Conservation (phyloP, 371 early-diverging fungal species). For the Apophysomyces sp. region DNA sequence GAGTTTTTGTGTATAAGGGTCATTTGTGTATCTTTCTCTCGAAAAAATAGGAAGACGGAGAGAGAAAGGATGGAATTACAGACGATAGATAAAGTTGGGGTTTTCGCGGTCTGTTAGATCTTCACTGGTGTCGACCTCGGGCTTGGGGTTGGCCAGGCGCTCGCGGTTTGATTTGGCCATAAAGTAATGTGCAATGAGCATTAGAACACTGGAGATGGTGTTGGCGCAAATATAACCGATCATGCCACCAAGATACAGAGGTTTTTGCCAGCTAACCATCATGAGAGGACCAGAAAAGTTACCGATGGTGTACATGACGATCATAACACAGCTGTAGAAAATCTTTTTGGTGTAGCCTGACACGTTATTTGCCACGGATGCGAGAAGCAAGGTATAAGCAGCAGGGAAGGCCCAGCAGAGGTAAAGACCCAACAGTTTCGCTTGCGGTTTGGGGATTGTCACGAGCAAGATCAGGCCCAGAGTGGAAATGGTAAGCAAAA, state of each 20-base stretch:
- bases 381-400: slow-evolving; percentile 20
- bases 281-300: slow-evolving; percentile 15
- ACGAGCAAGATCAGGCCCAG: slow-evolving; percentile 36
- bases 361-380: slow-evolving; percentile 30
- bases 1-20: neutral
- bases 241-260: slow-evolving; percentile 38
- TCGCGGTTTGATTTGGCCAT: slow-evolving; percentile 20
- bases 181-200: slow-evolving; percentile 17
- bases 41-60: neutral
- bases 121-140: neutral
- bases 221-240: slow-evolving; percentile 24
- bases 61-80: slow-evolving; percentile 3
- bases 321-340: slow-evolving; percentile 20
- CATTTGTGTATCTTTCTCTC: neutral
- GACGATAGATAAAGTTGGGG: slow-evolving; percentile 25
- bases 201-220: slow-evolving; percentile 11
- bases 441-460: slow-evolving; percentile 35
- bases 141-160: slow-evolving; percentile 4
- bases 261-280: slow-evolving; percentile 24
- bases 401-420: slow-evolving; percentile 32
- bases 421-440: slow-evolving; percentile 34
- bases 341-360: slow-evolving; percentile 36
- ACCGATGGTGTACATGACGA: slow-evolving; percentile 29
- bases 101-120: slow-evolving; percentile 23
- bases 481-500: slow-evolving; percentile 20